Evolutionary conservation across 805 yeast species (phyloP), one percentile per base, ranked within the genome.

Genomic region (Metschnikowia cubensis): DNA sequence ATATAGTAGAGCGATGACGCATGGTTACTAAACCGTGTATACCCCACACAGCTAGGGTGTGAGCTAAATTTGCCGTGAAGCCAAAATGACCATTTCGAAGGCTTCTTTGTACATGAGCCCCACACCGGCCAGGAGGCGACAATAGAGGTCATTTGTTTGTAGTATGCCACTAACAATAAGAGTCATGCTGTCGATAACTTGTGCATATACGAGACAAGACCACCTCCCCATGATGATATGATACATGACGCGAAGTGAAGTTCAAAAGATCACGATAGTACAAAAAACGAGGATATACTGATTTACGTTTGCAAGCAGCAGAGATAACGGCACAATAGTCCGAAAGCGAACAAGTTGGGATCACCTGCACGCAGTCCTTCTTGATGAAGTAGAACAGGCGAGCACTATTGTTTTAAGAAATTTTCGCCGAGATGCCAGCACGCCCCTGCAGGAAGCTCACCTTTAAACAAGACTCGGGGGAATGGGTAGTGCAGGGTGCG

Each of bases 1-100:
- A 42, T 32, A 8, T 21, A 42, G 31, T 17, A 13, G 18, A 20
- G 35, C 11, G 20, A 20, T 42, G 37, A 42, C 31, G 37, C 45
- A 42, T n/a, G 10, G 13, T 42, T 32, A 32, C 37, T 20, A 33
- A 42, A 32, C 37, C 45, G 37, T 8, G 25, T 42, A 39, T 38
- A 42, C 45, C 45, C 45, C 45, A 42, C 37, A 42, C 39, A 36
- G 25, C 21, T n/a, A 36, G 25, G 25, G 15, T 1, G 20, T 18
- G 39, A 18, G 22, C n/a, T 39, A 15, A 39, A 39, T 18, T 33
- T 20, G 45, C 45, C 45, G 45, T 42, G 37, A 42, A 10, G 31
- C 6, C 20, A 2, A 14, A 22, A 17, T n/a, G 6, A 20, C 1
- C 20, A 4, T n/a, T 32, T 42, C 20, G 6, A 18, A 13, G 29